Evolutionary conservation across 2,329 filamentous ascomycete species (phyloP), one percentile per base, ranked within the genome.

Genomic region (Colletotrichum kahawae): DNA sequence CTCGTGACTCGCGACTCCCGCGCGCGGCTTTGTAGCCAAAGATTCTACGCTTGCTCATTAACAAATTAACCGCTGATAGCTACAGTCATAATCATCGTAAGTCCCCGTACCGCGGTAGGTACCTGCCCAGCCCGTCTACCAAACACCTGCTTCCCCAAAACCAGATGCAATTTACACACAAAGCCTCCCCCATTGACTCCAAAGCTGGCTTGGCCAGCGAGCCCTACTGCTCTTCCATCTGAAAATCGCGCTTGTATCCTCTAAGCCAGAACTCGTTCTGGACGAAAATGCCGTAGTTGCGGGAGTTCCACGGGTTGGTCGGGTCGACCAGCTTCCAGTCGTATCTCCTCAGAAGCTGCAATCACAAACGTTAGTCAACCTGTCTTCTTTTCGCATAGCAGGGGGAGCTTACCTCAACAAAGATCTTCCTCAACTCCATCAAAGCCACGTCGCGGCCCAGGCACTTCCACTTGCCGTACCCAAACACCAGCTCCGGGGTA

Each of bases 401-500:
- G 14, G 1, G 9, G 24, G 13, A 12, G 36, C 33, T 63, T 85
- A 80, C 4, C 83, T 66, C 79, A 83, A 56, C 85, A 36, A 77
- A 74, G 29, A 77, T 64, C 31, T 77, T 77, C 48, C 70, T 84
- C 68, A 86, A 29, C 77, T 87, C 84, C 77, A 87, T 82, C 10
- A 82, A 66, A 1, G 85, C 84, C 29, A 87, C 79, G 1, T 81
- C 81, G 5, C 82, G 81, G 1, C 86, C 85, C 14, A 86, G 74
- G 57, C 86, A 87, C 56, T 81, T 80, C 80, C 83, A 86, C 5
- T 81, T 71, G 0, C 86, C 85, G 29, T 83, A 82, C 3, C 84
- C 82, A 69, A 87, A 87, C 0, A 85, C 79, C 12, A 86, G 70
- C 16, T 87, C 85, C 18, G 84, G 70, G 1, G 82, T 81, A 48